Percentiles rank a stretch among this genome's conserved stretches.
phyloP scores from a whole-genome alignment of 805 yeast species.

The Pichia cephalocereana region DNA sequence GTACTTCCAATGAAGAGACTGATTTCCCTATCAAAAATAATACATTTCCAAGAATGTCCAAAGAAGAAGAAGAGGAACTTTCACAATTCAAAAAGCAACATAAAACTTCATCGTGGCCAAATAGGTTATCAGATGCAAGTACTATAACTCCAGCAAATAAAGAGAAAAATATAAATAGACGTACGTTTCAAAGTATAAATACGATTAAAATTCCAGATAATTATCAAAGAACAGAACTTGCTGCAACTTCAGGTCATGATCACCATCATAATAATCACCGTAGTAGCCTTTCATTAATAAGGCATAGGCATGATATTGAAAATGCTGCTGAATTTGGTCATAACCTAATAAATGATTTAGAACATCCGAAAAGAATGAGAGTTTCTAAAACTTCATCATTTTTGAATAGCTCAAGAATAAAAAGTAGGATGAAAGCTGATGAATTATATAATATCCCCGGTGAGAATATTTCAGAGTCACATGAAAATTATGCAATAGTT shows the following conservation, averaged over 20 bases:
- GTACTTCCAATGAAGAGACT: background rate
- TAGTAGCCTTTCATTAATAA: background rate
- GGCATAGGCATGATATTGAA: background rate
- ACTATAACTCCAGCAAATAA: slow-evolving; percentile 3
- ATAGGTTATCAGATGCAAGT: no score
- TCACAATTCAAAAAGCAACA: background rate
- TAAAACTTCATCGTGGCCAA: background rate
- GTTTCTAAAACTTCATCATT: slow-evolving; percentile 18
- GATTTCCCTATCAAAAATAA: background rate
- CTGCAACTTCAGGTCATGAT: background rate
- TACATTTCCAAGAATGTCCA: slow-evolving; percentile 1
- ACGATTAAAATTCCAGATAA: slow-evolving; percentile 24
- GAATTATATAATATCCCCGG: slow-evolving; percentile 25
- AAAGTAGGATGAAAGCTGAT: slow-evolving; percentile 18
- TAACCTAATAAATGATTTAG: background rate
- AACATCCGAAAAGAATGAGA: slow-evolving; percentile 10
- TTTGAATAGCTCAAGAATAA: slow-evolving; percentile 14
- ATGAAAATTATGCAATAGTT: slow-evolving; percentile 86
- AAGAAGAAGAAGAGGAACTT: background rate
- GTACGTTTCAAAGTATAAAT: slow-evolving; percentile 19
- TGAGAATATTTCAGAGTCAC: slow-evolving; percentile 56
- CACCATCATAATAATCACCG: slow-evolving; percentile 1
- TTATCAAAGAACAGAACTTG: slow-evolving; percentile 15
- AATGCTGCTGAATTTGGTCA: background rate
- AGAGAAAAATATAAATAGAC: slow-evolving; percentile 17